Evolutionary conservation across 2,329 filamentous ascomycete genomes (phyloP).

Genomic region (Pseudogymnoascus sp.): DNA sequence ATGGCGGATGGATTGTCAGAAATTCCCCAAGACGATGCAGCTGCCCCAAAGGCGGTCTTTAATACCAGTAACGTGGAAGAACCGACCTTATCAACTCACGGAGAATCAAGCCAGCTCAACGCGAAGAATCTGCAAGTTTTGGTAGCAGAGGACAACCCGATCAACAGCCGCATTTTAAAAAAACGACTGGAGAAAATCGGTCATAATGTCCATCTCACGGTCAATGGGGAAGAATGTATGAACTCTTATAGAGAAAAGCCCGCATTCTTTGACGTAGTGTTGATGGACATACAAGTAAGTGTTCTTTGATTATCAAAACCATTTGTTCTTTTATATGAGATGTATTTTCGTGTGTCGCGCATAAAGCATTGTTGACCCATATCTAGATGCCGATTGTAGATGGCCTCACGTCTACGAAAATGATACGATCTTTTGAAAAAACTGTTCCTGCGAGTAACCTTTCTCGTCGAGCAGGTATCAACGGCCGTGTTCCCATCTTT

Average conservation of each 20-base stretch:
- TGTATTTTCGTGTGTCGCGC: constrained; percentile 11
- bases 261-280: constrained; percentile 62
- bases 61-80: no score
- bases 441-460: constrained; percentile 41
- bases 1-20: constrained; percentile 37
- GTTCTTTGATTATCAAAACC: constrained; percentile 11
- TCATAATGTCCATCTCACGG: constrained; percentile 63
- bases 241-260: constrained; percentile 58
- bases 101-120: background rate
- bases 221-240: constrained; percentile 81
- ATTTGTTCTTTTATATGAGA: background rate
- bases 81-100: no score
- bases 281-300: constrained; percentile 89
- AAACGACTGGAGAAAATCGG: constrained; percentile 73
- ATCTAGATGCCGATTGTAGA: constrained; percentile 85
- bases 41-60: no score
- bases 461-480: constrained; percentile 51
- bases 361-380: background rate
- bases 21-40: constrained; percentile 10
- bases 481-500: constrained; percentile 70
- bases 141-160: constrained; percentile 80
- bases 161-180: constrained; percentile 74
- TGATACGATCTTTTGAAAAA: constrained; percentile 69
- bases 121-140: constrained; percentile 46
- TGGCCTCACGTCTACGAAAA: constrained; percentile 71